Evolutionary conservation across 2,329 filamentous ascomycete species (phyloP), one percentile per base, ranked within the genome.

Genomic region (Aspergillus nomiae): DNA sequence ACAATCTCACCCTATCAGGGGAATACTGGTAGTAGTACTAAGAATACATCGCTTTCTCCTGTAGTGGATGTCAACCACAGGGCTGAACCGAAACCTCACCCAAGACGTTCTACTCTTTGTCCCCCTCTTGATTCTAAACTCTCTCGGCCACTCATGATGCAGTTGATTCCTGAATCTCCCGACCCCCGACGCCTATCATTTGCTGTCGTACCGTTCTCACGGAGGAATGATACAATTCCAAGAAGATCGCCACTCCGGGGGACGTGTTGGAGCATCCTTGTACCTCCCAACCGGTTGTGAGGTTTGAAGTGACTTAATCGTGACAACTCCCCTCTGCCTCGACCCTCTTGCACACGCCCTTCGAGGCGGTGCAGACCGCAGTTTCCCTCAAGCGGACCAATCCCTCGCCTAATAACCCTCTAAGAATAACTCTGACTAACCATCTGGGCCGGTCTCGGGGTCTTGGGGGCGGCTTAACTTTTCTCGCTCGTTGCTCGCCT

Each of bases 121-220:
- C 3, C 38, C 19, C 38, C 19, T 10, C 19, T n/a, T 41, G 16
- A 32, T 24, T 46, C 24, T 53, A 26, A 26, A n/a, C 16, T 4
- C 11, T 48, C 36, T 24, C 64, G 65, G 64, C 69, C 65, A 71
- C 64, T 67, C 43, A 60, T 48, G 59, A 59, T 59, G 38, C 61
- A 61, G 45, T 61, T 38, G 64, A 70, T 74, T 69, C 74, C 74
- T 76, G 72, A 74, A 72, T 67, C 65, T 69, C 69, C 74, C 74
- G 74, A 75, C 51, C 65, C 65, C 56, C 59, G 61, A 65, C 53
- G 53, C 62, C 59, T 64, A 53, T 67, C 60, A 73, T 73, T 72
- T 70, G 69, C 64, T 64, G 50, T 43, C 38, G 43, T n/a, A 48
- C 26, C 41, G 26, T 54, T 45, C 30, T 32, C 34, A 36, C 56